Percentiles rank a stretch among this genome's conserved stretches.
phyloP scores from a whole-genome alignment of 2,329 filamentous ascomycete species.

The Fusarium compactum region DNA sequence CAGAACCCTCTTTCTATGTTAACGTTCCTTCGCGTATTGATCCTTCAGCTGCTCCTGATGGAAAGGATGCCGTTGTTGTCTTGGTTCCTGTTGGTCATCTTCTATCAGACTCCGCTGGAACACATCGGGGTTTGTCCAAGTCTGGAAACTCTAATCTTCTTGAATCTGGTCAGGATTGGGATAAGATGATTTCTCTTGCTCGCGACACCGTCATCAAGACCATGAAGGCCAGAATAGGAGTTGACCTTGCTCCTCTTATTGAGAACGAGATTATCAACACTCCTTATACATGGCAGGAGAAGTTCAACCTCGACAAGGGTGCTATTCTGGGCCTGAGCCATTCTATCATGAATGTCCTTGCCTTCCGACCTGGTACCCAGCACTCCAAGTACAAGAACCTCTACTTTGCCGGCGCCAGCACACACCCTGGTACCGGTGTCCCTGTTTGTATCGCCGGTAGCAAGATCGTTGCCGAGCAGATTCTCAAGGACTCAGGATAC shows the following conservation, averaged over 20 bases:
- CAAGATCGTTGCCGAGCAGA: slow-evolving; percentile 66
- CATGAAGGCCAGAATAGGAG: slow-evolving; percentile 70
- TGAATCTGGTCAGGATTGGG: slow-evolving; percentile 58
- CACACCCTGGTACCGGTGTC: slow-evolving; percentile 81
- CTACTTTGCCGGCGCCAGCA: slow-evolving; percentile 81
- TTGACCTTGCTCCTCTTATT: slow-evolving; percentile 62
- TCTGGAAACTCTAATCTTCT: background rate
- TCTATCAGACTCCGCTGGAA: slow-evolving; percentile 27
- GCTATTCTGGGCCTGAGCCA: slow-evolving; percentile 79
- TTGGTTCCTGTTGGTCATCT: slow-evolving; percentile 80
- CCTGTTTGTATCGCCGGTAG: slow-evolving; percentile 78
- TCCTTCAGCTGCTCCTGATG: slow-evolving; percentile 72
- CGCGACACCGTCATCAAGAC: slow-evolving; percentile 71
- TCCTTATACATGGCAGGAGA: slow-evolving; percentile 71
- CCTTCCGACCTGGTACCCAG: slow-evolving; percentile 71
- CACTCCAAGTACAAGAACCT: slow-evolving; percentile 62
- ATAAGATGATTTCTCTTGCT: slow-evolving; percentile 68
- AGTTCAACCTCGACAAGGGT: slow-evolving; percentile 80
- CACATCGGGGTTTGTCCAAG: slow-evolving; percentile 29
- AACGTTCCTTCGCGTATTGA: slow-evolving; percentile 80
- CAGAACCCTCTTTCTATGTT: slow-evolving; percentile 80
- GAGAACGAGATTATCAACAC: slow-evolving; percentile 74
- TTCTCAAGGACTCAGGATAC: slow-evolving; percentile 44
- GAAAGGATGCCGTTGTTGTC: slow-evolving; percentile 74
- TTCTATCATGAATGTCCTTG: slow-evolving; percentile 79